Evolutionary conservation across 768 basidiomycete genomes (phyloP), one percentile per base, ranked within the genome.

Genomic region (Fomitopsis pulvina): DNA sequence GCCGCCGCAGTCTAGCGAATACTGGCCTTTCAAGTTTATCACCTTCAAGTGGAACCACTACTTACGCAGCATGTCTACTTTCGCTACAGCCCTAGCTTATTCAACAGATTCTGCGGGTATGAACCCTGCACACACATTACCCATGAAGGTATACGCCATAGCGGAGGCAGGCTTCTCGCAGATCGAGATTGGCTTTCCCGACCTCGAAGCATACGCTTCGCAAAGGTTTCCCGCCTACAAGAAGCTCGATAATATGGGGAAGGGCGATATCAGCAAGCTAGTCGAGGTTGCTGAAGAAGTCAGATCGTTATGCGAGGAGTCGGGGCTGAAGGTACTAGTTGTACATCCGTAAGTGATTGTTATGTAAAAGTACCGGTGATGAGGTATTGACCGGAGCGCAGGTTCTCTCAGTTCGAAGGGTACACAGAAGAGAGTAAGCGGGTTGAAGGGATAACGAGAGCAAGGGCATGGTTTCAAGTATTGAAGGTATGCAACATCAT

Each of bases 101-200:
- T 62, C 63, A 22, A 61, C 63, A 18, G 60, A 61, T 37, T 67
- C 64, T 0, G 64, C 63, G 42, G 66, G 66, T 8, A 66, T 66
- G 66, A 60, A 67, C 46, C 54, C 63, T 7, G 53, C 54, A 2
- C 63, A 66, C 30, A 63, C 60, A 9, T 53, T 66, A 2, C 60
- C 60, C 4, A 27, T 61, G 44, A 67, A 67, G 46, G 49, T 67
- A 12, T 57, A 53, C 6, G 63, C 61, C n/a, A 64, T 66, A 34
- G 59, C 61, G 4, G 58, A 57, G 8, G 63, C 63, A 8, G 61
- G 62, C 4, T 66, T 67, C 47, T 43, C 34, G 1, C 47, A 55
- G 11, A 55, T 51, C 1, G 66, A 66, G 50, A 40, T 67, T 12
- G 62, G 53, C 2, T 62, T 67, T 28, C 60, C 62, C 1, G 63